Percentiles rank a stretch among this genome's conserved stretches.
These are phyloP conservation scores for Psilocybe subaeruginosa DNA, from an alignment of 768 basidiomycete genomes.

Conservation along the genomic window DNA sequence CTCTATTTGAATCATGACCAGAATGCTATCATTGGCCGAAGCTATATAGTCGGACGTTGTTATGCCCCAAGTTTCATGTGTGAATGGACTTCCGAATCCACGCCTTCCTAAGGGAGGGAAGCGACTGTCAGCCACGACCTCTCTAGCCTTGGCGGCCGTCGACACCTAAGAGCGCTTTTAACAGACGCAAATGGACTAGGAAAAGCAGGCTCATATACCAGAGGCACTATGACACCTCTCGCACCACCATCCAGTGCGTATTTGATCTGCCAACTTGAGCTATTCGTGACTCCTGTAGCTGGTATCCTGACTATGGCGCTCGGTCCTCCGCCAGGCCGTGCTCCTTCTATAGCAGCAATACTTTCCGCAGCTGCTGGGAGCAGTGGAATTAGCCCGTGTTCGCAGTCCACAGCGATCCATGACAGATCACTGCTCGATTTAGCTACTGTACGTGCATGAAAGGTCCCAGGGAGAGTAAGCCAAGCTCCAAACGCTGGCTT, in stretches of 20 bases:
- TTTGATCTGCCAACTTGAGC: constrained; percentile 74
- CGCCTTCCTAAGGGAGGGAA: constrained; percentile 67
- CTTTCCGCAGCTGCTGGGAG: constrained; percentile 60
- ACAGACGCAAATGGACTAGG: neutral
- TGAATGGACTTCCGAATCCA: constrained; percentile 69
- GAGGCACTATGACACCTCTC: constrained; percentile 64
- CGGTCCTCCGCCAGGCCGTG: constrained; percentile 44
- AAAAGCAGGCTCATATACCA: constrained; percentile 42
- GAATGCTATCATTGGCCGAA: constrained; percentile 55
- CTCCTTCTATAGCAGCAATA: constrained; percentile 54
- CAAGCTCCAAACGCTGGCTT: constrained; percentile 71
- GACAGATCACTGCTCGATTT: constrained; percentile 57
- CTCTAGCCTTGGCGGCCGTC: constrained; percentile 55
- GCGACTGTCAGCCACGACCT: constrained; percentile 57
- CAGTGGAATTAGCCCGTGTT: constrained; percentile 63
- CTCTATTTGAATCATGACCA: constrained; percentile 72
- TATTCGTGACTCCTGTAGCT: constrained; percentile 57
- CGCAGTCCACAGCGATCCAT: constrained; percentile 71
- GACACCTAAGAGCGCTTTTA: constrained; percentile 44
- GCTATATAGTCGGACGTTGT: constrained; percentile 52
- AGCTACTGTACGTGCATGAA: constrained; percentile 62
- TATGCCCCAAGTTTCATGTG: constrained; percentile 61
- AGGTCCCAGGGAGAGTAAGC: constrained; percentile 61
- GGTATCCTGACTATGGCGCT: constrained; percentile 65
- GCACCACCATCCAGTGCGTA: constrained; percentile 71